phyloP scores from a whole-genome alignment of 495 filamentous ascomycete genomes.

The Filosporella fistucella region DNA sequence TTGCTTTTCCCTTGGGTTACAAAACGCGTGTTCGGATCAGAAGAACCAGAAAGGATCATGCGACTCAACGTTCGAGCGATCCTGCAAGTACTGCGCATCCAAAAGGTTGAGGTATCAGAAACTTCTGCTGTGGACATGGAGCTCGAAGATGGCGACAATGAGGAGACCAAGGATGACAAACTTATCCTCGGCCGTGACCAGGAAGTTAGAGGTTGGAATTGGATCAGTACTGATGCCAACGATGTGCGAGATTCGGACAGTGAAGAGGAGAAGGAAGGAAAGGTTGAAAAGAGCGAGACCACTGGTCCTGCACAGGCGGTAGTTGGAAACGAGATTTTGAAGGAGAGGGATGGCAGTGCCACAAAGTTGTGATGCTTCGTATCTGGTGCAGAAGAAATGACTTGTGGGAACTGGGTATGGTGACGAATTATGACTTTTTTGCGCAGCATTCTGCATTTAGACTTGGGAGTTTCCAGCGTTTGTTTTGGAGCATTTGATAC shows the following conservation, averaged over 20 bases:
- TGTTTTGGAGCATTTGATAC: too few relatives aligned
- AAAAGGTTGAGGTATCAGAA: conserved; percentile 43
- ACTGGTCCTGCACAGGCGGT: conserved; percentile 10
- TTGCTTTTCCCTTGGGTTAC: conserved; percentile 67
- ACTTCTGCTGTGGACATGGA: conserved; percentile 45
- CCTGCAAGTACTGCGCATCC: conserved; percentile 53
- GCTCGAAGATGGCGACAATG: conserved; percentile 35
- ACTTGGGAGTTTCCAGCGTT: too few relatives aligned
- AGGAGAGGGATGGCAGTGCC: conserved; percentile 1
- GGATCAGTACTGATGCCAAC: conserved; percentile 25
- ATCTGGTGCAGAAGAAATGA: too few relatives aligned
- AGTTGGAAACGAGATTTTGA: conserved; percentile 12
- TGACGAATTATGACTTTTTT: too few relatives aligned
- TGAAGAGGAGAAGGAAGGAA: conserved; percentile 23
- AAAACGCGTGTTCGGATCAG: conserved; percentile 48
- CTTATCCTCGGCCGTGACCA: conserved; percentile 34
- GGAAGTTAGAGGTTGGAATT: conserved; percentile 25
- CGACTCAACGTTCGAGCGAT: conserved; percentile 52
- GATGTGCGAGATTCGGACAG: conserved; percentile 25
- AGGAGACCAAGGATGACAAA: conserved; percentile 34
- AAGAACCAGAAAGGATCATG: conserved; percentile 61
- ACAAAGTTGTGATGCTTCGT: too few relatives aligned
- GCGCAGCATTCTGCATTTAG: too few relatives aligned
- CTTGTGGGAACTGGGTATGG: too few relatives aligned
- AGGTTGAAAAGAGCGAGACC: conserved; percentile 5